A percentile compares a stretch with the other conserved stretches of the same genome.
Conservation (phyloP, 2,329 filamentous ascomycete species). For the Colletotrichum lindemuthianum region DNA sequence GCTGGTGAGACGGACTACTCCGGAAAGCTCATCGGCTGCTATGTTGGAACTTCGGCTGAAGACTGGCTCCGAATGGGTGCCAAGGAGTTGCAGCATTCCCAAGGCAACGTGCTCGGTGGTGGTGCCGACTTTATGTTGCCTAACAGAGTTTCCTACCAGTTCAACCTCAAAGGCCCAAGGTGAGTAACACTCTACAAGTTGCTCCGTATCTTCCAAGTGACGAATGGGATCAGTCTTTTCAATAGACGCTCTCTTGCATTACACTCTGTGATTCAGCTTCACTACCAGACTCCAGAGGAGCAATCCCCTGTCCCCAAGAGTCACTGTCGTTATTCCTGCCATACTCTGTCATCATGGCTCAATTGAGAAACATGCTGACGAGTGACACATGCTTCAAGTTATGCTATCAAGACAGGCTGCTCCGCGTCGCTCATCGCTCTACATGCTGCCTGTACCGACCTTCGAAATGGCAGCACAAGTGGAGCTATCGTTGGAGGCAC, state of each 20-base stretch:
- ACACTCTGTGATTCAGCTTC: too few relatives aligned
- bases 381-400: conserved; percentile 19
- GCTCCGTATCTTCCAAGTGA: too few relatives aligned
- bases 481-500: conserved; percentile 46
- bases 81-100: conserved; percentile 39
- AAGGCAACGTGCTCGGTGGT: conserved; percentile 35
- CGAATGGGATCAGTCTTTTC: too few relatives aligned
- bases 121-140: conserved; percentile 40
- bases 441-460: conserved; percentile 44
- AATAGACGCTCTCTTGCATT: too few relatives aligned
- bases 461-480: conserved; percentile 41
- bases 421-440: conserved; percentile 45
- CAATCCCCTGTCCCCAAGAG: too few relatives aligned
- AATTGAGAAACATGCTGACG: too few relatives aligned
- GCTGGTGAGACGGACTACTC: conserved; percentile 41
- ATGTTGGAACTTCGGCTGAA: conserved; percentile 42
- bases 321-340: too few relatives aligned
- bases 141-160: conserved; percentile 46
- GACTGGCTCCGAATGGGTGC: conserved; percentile 39
- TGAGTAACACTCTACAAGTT: too few relatives aligned
- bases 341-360: too few relatives aligned
- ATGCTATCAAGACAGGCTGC: conserved; percentile 49
- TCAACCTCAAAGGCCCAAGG: conserved; percentile 43
- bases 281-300: too few relatives aligned
- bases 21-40: conserved; percentile 41